Conservation (phyloP, 371 early-diverging fungal species). For the Mortierella polycephala region DNA sequence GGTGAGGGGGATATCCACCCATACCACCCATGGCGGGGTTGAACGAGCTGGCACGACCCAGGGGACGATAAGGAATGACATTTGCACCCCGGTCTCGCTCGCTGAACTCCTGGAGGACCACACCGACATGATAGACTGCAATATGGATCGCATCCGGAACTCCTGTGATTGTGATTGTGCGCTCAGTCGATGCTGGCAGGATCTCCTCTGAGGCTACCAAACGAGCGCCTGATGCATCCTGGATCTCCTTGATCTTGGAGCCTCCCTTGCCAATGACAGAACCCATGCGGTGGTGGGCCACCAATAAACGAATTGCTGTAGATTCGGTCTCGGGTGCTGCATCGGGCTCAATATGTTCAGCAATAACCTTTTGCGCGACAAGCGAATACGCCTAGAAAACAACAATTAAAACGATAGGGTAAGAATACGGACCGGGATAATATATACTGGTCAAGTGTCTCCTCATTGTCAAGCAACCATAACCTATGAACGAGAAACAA, state of each 20-base stretch:
- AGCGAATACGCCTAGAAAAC: slow-evolving; percentile 72
- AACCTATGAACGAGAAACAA: too few relatives aligned
- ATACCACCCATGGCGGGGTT: slow-evolving; percentile 40
- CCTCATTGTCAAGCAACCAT: slow-evolving; percentile 14
- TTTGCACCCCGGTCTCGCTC: slow-evolving; percentile 60
- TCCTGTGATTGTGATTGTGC: slow-evolving; percentile 88
- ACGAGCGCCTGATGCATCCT: slow-evolving; percentile 86
- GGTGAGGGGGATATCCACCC: slow-evolving; percentile 49
- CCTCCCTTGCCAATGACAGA: slow-evolving; percentile 94
- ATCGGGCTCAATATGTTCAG: slow-evolving; percentile 59
- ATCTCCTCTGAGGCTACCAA: slow-evolving; percentile 84
- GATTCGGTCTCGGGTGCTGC: slow-evolving; percentile 56
- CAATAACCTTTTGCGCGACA: slow-evolving; percentile 74
- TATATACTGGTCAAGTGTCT: slow-evolving; percentile 76
- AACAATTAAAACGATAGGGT: neutral
- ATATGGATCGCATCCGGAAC: slow-evolving; percentile 81
- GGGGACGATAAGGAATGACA: slow-evolving; percentile 70
- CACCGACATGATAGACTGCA: slow-evolving; percentile 81
- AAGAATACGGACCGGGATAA: slow-evolving; percentile 74
- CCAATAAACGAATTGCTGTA: slow-evolving; percentile 75
- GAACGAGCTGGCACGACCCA: slow-evolving; percentile 56
- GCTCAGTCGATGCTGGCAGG: slow-evolving; percentile 79
- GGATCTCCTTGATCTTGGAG: slow-evolving; percentile 83
- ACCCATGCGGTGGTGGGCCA: slow-evolving; percentile 85
- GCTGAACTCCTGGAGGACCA: slow-evolving; percentile 69